Percentiles rank a stretch among this genome's conserved stretches.
These are phyloP conservation scores for Tulasnella sp. DNA, from an alignment of 768 basidiomycete species.

Conservation along the genomic window DNA sequence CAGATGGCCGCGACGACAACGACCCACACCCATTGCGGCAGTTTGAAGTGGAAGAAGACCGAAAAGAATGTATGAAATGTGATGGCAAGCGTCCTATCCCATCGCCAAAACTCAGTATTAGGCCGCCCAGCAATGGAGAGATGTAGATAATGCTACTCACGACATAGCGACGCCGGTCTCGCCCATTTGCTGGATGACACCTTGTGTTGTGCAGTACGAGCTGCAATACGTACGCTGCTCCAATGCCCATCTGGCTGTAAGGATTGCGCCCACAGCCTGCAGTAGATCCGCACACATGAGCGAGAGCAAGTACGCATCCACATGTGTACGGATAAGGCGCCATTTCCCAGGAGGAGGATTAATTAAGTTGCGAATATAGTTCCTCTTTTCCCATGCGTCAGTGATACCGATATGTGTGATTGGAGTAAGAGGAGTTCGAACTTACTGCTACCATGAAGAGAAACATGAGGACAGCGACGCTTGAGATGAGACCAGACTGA, in stretches of 20 bases:
- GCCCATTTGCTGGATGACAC: conserved; percentile 7
- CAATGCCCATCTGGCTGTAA: conserved; percentile 1
- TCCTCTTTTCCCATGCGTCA: background rate
- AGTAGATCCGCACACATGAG: conserved; percentile 5
- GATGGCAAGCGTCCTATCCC: conserved; percentile 8
- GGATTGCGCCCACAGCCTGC: background rate
- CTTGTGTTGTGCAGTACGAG: conserved; percentile 5
- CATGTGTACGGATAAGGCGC: conserved; percentile 13
- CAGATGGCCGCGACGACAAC: conserved; percentile 11
- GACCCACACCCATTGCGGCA: conserved; percentile 8
- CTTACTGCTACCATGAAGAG: background rate
- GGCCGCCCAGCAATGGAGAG: background rate
- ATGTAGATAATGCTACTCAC: background rate
- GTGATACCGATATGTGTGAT: background rate
- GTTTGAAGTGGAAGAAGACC: conserved; percentile 7
- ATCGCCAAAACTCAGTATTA: background rate
- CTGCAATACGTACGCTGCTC: conserved; percentile 11
- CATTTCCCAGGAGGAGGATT: conserved; percentile 9
- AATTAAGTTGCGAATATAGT: conserved; percentile 7
- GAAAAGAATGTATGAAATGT: conserved; percentile 12
- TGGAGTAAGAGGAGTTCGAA: background rate
- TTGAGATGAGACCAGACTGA: conserved; percentile 10
- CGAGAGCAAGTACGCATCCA: conserved; percentile 9
- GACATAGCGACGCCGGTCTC: conserved; percentile 12
- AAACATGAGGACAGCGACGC: conserved; percentile 1